Conservation (phyloP, 257 asterid genomes). For the Jacaranda mimosifolia region DNA sequence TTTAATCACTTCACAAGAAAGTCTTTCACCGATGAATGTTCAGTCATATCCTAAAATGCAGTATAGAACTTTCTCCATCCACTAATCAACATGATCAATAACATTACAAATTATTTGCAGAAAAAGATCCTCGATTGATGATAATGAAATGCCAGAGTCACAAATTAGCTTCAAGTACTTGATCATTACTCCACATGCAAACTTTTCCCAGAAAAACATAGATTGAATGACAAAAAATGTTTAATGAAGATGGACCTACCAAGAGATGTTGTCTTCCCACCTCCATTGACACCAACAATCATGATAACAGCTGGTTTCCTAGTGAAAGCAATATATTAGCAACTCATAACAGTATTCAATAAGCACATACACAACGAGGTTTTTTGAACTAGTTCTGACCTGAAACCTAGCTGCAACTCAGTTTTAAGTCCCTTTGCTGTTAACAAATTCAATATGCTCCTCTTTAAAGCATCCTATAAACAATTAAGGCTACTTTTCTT, state of each 20-base stretch:
- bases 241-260: slow-evolving; percentile 58
- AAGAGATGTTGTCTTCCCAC: slow-evolving; percentile 97
- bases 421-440: slow-evolving; percentile 85
- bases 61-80: too few species aligned
- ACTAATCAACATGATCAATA: too few species aligned
- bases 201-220: neutral
- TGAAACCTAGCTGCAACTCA: slow-evolving; percentile 87
- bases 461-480: slow-evolving; percentile 82
- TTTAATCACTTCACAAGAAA: neutral
- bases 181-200: neutral
- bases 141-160: slow-evolving; percentile 3
- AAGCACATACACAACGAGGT: slow-evolving; percentile 9
- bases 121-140: slow-evolving; percentile 3
- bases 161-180: slow-evolving; percentile 13
- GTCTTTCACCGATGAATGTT: slow-evolving; percentile 3
- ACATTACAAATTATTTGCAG: neutral
- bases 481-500: slow-evolving; percentile 35
- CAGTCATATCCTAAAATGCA: neutral
- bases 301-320: slow-evolving; percentile 97
- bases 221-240: neutral
- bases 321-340: slow-evolving; percentile 38
- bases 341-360: slow-evolving; percentile 16
- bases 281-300: slow-evolving; percentile 99
- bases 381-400: slow-evolving; percentile 52
- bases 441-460: slow-evolving; percentile 73